Evolutionary conservation across 352 stramenopile species (phyloP).

Genomic region (Globisporangium echinulatum): DNA sequence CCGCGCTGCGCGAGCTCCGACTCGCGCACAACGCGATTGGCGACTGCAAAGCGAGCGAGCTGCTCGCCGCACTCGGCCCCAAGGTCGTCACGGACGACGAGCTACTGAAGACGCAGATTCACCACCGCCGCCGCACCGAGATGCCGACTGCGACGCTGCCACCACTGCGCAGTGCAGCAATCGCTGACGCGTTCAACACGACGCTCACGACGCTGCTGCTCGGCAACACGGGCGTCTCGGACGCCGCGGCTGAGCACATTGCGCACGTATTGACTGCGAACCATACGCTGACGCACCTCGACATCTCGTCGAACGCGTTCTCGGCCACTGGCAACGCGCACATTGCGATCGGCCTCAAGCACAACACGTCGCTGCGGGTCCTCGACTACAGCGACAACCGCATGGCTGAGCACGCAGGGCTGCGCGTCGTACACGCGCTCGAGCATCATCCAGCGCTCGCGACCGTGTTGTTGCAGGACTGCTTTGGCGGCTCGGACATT

Average conservation of each 20-base stretch:
- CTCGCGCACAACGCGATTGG: slow-evolving; percentile 69
- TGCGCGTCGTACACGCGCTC: slow-evolving; percentile 31
- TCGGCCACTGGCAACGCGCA: slow-evolving; percentile 21
- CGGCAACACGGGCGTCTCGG: slow-evolving; percentile 53
- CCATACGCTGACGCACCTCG: slow-evolving; percentile 42
- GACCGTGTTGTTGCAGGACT: slow-evolving; percentile 49
- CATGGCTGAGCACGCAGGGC: slow-evolving; percentile 28
- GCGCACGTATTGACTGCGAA: slow-evolving; percentile 40
- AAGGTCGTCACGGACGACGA: slow-evolving; percentile 38
- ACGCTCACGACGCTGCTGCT: slow-evolving; percentile 49
- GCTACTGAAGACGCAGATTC: slow-evolving; percentile 45
- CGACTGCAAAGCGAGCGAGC: slow-evolving; percentile 40
- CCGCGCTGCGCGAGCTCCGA: slow-evolving; percentile 36
- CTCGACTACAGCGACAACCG: slow-evolving; percentile 63
- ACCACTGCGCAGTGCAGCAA: not conserved
- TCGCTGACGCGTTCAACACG: slow-evolving; percentile 38
- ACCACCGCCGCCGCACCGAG: slow-evolving; percentile 18
- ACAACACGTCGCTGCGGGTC: slow-evolving; percentile 35
- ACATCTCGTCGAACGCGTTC: slow-evolving; percentile 49
- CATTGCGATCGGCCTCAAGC: slow-evolving; percentile 40
- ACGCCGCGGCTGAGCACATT: slow-evolving; percentile 37
- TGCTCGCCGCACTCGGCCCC: slow-evolving; percentile 40
- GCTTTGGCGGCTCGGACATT: slow-evolving; percentile 29
- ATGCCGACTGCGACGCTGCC: slow-evolving; percentile 10
- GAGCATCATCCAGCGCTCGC: slow-evolving; percentile 28